Base-by-base conservation (phyloP, 2,329 filamentous ascomycete genomes). In the Ophiostoma angusticollis region DNA sequence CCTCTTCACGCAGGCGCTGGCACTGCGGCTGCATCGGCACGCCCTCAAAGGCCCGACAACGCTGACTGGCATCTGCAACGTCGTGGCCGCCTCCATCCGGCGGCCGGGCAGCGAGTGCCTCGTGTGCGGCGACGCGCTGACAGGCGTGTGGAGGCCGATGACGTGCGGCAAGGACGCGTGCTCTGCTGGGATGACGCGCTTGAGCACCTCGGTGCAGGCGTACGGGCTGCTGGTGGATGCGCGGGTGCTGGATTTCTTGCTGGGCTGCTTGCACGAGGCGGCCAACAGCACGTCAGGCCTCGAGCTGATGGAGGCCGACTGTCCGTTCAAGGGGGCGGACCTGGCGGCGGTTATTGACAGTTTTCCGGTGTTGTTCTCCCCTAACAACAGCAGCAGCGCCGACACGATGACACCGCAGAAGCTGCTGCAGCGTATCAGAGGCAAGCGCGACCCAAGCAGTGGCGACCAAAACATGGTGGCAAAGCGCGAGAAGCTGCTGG, bases 161-260 rank as follows among this genome's bases (percentile, higher is more conserved):
- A 35, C 40, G 24, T 52, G 50, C 42, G 30, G 29, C 24, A 38
- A 37, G 17, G 29, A 30, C 5, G 6, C 3, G 2, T 52, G 50
- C 39, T 14, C 30, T n/a, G n/a, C 30, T 9, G 40, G 33, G 19
- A 40, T 47, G 21, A 28, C 29, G 9, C 27, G 31, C n/a, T n/a
- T n/a, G n/a, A n/a, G n/a, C n/a, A n/a, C n/a, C n/a, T n/a, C n/a
- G n/a, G n/a, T n/a, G n/a, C n/a, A n/a, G n/a, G n/a, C n/a, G 18
- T 43, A 46, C n/a, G 42, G 46, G 5, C 28, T 52, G 7, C 40
- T 47, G 13, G 37, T 49, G 12, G 49, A 52, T 12, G 47, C 48
- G 3, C 38, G 42, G 1, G 45, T 47, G 3, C 41, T 52, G 12
- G 49, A 52, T 37, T 44, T 52, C 16, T 31, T 52, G 14, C 40